Base-by-base conservation (phyloP, 2,329 filamentous ascomycete species). In the Diaporthe ilicicola region DNA sequence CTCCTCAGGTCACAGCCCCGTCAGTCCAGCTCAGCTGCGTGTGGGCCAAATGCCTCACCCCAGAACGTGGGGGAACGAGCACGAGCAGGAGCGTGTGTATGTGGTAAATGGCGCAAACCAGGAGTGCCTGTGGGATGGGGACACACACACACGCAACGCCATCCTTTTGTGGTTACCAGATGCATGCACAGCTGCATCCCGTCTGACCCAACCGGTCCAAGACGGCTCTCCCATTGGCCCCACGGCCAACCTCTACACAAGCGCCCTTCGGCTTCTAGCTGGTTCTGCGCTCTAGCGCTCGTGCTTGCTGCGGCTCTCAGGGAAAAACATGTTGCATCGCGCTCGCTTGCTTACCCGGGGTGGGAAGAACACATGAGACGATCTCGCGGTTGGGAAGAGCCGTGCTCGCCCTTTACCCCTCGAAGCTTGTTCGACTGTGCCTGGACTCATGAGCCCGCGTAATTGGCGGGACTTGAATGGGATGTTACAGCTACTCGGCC, bases 31-130 rank as follows among this genome's bases (percentile, higher is more conserved):
- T 64, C 59, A 64, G 59, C 44, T 64, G 59, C 27, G 3, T 34
- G 59, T 62, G 59, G 59, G 42, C 59, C 59, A 5, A 34, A 48
- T 37, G 4, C 22, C 42, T 34, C 59, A 19, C 34, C 42, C 27
- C 19, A 48, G n/a, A 37, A 64, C 59, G 59, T 64, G 59, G 59
- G 59, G 59, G 44, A 62, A 27, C n/a, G n/a, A 12, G 59, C n/a
- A 64, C 24, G 22, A 50, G 19, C 46, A 24, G 17, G 19, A 12
- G n/a, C n/a, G 32, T 34, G 32, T 34, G n/a, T 32, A 12, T 50
- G 27, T 64, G 59, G 59, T 62, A 62, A 64, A 64, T 64, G 59
- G 59, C 59, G 59, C 59, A 64, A 27, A 37, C 59, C 42, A 64
- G 59, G 59, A 64, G 59, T 64, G 59, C 59, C 59, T 64, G 59